phyloP scores from a whole-genome alignment of 2,329 filamentous ascomycete genomes.

The Westerdykella ornata region DNA sequence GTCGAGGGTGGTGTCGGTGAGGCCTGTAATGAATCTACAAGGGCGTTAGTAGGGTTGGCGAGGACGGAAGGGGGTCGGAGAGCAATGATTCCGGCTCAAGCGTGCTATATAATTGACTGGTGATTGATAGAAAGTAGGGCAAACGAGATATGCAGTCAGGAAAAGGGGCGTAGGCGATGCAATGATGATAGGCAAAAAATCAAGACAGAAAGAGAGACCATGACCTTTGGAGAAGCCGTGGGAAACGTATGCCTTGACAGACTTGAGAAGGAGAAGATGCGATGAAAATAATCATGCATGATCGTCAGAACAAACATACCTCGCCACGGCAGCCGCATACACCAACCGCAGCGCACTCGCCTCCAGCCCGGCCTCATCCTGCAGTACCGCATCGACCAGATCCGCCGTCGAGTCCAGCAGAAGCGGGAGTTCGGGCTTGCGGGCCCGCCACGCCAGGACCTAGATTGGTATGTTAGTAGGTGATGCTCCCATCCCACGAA shows the following conservation, averaged over 20 bases:
- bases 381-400: constrained; percentile 61
- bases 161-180: not conserved
- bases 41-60: not conserved
- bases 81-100: not conserved
- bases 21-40: constrained; percentile 67
- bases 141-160: too few species aligned
- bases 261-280: not conserved
- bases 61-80: not conserved
- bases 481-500: not conserved
- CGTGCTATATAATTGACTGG: not conserved
- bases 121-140: too few species aligned
- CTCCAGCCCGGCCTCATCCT: constrained; percentile 50
- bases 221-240: too few species aligned
- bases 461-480: constrained; percentile 6
- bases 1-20: constrained; percentile 57
- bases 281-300: constrained; percentile 1
- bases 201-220: too few species aligned
- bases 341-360: constrained; percentile 59
- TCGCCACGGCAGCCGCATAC: constrained; percentile 68
- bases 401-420: constrained; percentile 72
- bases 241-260: not conserved
- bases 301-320: constrained; percentile 46
- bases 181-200: not conserved
- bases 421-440: constrained; percentile 54
- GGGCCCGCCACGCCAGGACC: constrained; percentile 30